phyloP scores from a whole-genome alignment of 352 stramenopile genomes.

The Phytophthora litchii region DNA sequence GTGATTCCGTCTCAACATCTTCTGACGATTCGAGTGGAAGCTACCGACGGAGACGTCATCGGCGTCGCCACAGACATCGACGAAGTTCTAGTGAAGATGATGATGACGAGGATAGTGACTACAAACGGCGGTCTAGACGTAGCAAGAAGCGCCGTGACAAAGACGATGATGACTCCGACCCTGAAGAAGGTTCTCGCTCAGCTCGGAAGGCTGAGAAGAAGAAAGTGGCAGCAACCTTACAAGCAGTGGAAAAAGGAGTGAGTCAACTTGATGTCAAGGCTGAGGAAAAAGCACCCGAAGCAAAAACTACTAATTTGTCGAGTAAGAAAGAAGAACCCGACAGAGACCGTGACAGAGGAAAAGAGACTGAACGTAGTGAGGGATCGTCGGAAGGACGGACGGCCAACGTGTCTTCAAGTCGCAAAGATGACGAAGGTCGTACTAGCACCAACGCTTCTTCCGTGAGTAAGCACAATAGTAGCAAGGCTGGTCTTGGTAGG shows the following conservation, averaged over 20 bases:
- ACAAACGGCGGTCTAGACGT: constrained; percentile 45
- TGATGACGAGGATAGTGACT: constrained; percentile 57
- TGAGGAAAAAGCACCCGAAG: constrained; percentile 27
- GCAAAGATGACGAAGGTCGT: constrained; percentile 67
- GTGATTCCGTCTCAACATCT: constrained; percentile 54
- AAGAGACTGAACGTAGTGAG: constrained; percentile 31
- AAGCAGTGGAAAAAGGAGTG: constrained; percentile 42
- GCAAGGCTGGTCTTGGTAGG: constrained; percentile 59
- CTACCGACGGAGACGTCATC: constrained; percentile 43
- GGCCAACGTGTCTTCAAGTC: constrained; percentile 28
- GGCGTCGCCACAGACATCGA: constrained; percentile 46
- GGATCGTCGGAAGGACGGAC: constrained; percentile 30
- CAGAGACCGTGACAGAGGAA: constrained; percentile 25
- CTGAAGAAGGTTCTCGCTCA: constrained; percentile 32
- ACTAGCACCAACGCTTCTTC: constrained; percentile 35
- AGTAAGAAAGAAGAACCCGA: constrained; percentile 27
- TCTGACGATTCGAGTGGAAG: constrained; percentile 56
- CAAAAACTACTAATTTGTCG: constrained; percentile 10
- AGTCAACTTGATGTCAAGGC: constrained; percentile 42
- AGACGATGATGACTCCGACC: constrained; percentile 35
- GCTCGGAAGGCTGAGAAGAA: constrained; percentile 43
- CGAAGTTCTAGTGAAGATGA: constrained; percentile 65
- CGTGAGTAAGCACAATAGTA: constrained; percentile 33
- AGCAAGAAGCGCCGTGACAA: constrained; percentile 54
- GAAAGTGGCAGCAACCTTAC: constrained; percentile 18